Base-by-base conservation (phyloP, 257 asterid genomes). In the Henckelia pumila region DNA sequence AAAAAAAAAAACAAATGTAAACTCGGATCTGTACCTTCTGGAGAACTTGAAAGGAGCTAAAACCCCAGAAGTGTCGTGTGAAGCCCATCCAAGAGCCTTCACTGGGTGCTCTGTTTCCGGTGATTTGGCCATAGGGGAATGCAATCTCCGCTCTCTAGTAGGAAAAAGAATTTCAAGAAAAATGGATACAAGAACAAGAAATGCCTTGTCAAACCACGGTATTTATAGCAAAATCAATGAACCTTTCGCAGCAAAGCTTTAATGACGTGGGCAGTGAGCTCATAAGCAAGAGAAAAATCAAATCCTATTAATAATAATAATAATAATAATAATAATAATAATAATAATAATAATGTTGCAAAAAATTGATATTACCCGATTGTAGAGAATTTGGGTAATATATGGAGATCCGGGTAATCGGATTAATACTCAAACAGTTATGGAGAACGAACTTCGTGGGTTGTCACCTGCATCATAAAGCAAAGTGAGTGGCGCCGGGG, bases 11-110 rank as follows among this genome's bases (percentile, higher is more conserved):
- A 25, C 5, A 62, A 10, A 9, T 20, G 60, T 1, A 23, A 23
- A n/a, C 10, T n/a, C 24, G 1, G 26, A 13, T n/a, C 7, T 22
- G 30, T 61, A 72, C 76, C 76, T 72, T 28, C 72, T 56, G 16
- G 70, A 63, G 76, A 72, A 72, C 5, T 53, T 64, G 70, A 44
- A 72, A 22, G 76, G 72, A n/a, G 67, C 37, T 22, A 72, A 35
- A 9, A 55, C 59, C 19, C 71, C 52, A 13, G 52, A 44, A 13
- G 52, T 3, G 52, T 44, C 52, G 0, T 44, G 14, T 16, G 52
- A 44, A 58, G 72, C 76, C 71, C 71, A 72, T 24, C 76, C 76
- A 65, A 58, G 47, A 17, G 66, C 67, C 26, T 35, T 72, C 49
- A 33, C 61, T 20, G 67, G 16, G 10, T 59, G 56, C 14, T 60